Evolutionary conservation across 148 eudicot species (phyloP), one percentile per base, ranked within the genome.

Genomic region (Spergularia marina): DNA sequence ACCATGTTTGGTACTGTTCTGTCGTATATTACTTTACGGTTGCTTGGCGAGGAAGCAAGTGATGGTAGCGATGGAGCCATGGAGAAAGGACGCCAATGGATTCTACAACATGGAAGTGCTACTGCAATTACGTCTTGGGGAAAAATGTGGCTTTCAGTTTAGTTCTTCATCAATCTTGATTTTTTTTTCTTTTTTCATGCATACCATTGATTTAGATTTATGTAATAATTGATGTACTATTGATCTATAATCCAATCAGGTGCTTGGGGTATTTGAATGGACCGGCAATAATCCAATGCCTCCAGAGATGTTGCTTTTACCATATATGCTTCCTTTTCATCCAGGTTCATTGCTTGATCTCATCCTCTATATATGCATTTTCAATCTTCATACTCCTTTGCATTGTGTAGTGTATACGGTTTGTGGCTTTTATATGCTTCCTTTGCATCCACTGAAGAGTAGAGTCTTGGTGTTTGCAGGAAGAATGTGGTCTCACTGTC

Each of bases 401-500:
- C 21, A 73, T 17, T 62, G 20, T n/a, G 18, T 17, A 73, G 12
- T 62, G 20, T 12, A 12, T 30, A 30, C 36, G 36, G 36, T 30
- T 30, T 30, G 36, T 30, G 36, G 2, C 36, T 30, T 30, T 30
- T 30, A 30, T 30, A 30, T 30, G 39, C 10, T 68, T 18, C 44
- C 34, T 51, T 8, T 30, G 36, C 36, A 30, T 30, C 51, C 49
- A 69, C 52, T 12, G 52, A 52, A 14, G 58, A 52, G 72, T 58
- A 69, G 41, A 53, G 36, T 52, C 39, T 53, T 52, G 52, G 47
- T n/a, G 18, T 56, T 62, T 77, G 74, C 90, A 95, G 99, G 99
- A 86, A 88, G 94, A 84, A 92, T 95, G 94, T 95, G 97, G 97
- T 92, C 97, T 81, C 97, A 95, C 87, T 92, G 97, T 79, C 89